phyloP scores from a whole-genome alignment of 495 filamentous ascomycete species.

The Neurospora sp. region DNA sequence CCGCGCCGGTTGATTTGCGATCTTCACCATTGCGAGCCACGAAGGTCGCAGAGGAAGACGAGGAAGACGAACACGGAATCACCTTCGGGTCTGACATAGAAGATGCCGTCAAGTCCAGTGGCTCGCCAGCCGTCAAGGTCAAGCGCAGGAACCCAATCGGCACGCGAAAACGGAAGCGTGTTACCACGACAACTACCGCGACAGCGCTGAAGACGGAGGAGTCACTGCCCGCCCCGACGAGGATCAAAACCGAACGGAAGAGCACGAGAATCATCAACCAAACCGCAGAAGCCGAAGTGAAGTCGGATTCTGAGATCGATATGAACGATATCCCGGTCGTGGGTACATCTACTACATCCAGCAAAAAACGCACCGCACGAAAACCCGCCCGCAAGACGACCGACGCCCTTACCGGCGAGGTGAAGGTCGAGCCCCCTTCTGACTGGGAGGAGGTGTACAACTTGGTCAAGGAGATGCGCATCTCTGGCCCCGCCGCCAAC shows the following conservation, averaged over 20 bases:
- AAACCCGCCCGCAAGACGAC: slow-evolving; percentile 57
- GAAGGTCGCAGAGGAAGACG: slow-evolving; percentile 18
- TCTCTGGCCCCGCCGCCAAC: slow-evolving; percentile 44
- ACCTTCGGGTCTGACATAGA: slow-evolving; percentile 47
- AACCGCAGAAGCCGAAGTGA: slow-evolving; percentile 5
- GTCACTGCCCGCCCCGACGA: neutral
- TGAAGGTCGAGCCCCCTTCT: slow-evolving; percentile 54
- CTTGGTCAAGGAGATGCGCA: slow-evolving; percentile 69
- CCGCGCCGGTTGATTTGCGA: neutral
- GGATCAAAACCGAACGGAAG: slow-evolving; percentile 3
- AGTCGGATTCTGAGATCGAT: slow-evolving; percentile 4
- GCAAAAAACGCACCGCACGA: slow-evolving; percentile 24
- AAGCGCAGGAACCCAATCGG: neutral
- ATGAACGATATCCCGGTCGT: slow-evolving; percentile 3
- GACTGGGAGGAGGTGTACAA: slow-evolving; percentile 82
- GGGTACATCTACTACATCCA: neutral
- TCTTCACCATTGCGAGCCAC: neutral
- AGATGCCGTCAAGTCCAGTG: slow-evolving; percentile 39
- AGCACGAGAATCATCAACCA: slow-evolving; percentile 5
- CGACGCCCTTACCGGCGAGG: slow-evolving; percentile 41
- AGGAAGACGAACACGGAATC: slow-evolving; percentile 7
- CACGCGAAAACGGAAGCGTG: slow-evolving; percentile 44
- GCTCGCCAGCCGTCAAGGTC: neutral
- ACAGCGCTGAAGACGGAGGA: slow-evolving; percentile 1
- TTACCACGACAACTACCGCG: slow-evolving; percentile 16